Conservation (phyloP, 116 monocot genomes). For the Cymodocea nodosa region DNA sequence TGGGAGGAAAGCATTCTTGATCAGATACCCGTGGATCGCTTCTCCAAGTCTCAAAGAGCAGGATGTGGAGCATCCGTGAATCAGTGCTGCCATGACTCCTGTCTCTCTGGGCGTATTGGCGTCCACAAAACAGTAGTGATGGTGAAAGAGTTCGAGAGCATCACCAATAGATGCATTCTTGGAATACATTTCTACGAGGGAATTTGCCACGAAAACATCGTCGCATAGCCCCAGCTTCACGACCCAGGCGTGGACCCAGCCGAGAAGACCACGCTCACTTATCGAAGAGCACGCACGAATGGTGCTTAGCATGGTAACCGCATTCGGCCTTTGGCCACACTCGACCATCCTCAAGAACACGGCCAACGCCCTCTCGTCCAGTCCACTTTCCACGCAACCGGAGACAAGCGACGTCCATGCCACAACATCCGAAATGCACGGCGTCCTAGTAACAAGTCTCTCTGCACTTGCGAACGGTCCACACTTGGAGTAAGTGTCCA, state of each 20-base stretch:
- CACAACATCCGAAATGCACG: conserved; percentile 24
- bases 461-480: conserved; percentile 24
- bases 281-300: conserved; percentile 28
- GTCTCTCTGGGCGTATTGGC: conserved; percentile 3
- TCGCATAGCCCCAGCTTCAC: conserved; percentile 28
- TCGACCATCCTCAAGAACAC: conserved; percentile 32
- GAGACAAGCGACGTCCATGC: conserved; percentile 52
- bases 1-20: conserved; percentile 18
- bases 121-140: not conserved
- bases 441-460: conserved; percentile 21
- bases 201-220: conserved; percentile 52
- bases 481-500: conserved; percentile 54
- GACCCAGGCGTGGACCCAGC: conserved; percentile 31
- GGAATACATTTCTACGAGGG: conserved; percentile 49
- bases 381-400: conserved; percentile 23
- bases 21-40: conserved; percentile 26
- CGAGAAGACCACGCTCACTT: conserved; percentile 16
- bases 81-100: conserved; percentile 15
- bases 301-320: conserved; percentile 37
- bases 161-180: conserved; percentile 34
- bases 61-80: conserved; percentile 21
- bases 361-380: conserved; percentile 19
- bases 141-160: conserved; percentile 17
- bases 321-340: conserved; percentile 17
- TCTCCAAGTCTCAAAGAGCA: conserved; percentile 15